Conservation (phyloP, 2,329 filamentous ascomycete species). For the Arthroderma sp. region DNA sequence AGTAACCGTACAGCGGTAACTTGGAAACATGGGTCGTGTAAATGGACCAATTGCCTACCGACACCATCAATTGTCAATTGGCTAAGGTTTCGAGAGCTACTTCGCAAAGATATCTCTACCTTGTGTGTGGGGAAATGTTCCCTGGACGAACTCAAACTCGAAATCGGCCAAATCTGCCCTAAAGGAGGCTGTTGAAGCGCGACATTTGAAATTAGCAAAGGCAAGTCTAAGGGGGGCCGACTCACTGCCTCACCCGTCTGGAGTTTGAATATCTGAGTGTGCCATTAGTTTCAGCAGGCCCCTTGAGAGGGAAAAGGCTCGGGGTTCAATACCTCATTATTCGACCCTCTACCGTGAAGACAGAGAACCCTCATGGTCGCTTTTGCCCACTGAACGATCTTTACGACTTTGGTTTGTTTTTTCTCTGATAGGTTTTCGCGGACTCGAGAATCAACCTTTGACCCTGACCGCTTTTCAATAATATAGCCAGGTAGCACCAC, state of each 20-base stretch:
- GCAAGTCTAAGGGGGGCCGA: no score
- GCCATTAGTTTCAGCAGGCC: not conserved
- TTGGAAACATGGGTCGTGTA: slow-evolving; percentile 9
- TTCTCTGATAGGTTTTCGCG: no score
- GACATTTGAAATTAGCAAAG: not conserved
- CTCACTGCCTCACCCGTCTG: slow-evolving; percentile 1
- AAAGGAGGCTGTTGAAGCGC: slow-evolving; percentile 3
- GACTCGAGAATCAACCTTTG: not conserved
- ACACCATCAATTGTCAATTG: not conserved
- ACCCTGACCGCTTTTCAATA: not conserved
- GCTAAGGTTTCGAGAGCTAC: not conserved
- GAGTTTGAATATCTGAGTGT: slow-evolving; percentile 7
- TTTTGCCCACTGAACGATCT: not conserved
- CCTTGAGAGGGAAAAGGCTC: not conserved
- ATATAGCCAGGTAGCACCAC: not conserved
- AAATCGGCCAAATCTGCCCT: slow-evolving; percentile 7
- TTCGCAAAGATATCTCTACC: not conserved
- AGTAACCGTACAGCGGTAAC: slow-evolving; percentile 8
- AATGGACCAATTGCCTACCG: slow-evolving; percentile 5
- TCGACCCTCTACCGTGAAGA: slow-evolving; percentile 9
- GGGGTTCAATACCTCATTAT: slow-evolving; percentile 3
- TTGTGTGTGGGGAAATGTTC: slow-evolving; percentile 7
- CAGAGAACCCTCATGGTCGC: slow-evolving; percentile 8
- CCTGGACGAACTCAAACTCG: slow-evolving; percentile 6
- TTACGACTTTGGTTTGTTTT: no score